Conservation (phyloP, 139 green algal species). For the Picocystis salinarum region DNA sequence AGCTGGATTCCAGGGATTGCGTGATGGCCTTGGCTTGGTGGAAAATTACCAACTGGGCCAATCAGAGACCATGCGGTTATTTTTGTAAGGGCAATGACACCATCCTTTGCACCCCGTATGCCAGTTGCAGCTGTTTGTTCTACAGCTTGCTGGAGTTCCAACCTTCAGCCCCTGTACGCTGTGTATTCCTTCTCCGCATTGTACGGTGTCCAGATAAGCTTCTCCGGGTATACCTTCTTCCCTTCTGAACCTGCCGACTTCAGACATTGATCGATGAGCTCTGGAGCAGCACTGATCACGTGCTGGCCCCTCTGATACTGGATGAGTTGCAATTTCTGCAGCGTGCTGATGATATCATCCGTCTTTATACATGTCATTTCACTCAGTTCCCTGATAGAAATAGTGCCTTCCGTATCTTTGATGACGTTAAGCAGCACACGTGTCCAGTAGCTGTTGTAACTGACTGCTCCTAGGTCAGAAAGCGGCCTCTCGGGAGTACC, state of each 20-base stretch:
- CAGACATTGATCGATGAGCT: constrained; percentile 38
- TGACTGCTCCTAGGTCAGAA: constrained; percentile 81
- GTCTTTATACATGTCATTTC: constrained; percentile 83
- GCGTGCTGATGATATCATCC: constrained; percentile 90
- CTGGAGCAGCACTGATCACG: constrained; percentile 26
- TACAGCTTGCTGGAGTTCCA: too few species aligned
- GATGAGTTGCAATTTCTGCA: constrained; percentile 68
- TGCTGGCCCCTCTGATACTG: constrained; percentile 70
- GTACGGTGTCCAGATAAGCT: constrained; percentile 65
- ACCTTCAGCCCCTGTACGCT: not conserved
- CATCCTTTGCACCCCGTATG: too few species aligned
- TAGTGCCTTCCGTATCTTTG: constrained; percentile 32
- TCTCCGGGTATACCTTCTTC: constrained; percentile 45
- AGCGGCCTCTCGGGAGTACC: constrained; percentile 92
- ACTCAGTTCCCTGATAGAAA: constrained; percentile 84
- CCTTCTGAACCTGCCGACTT: constrained; percentile 42
- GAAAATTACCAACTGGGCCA: too few species aligned
- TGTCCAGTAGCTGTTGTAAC: constrained; percentile 92
- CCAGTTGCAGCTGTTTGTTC: too few species aligned
- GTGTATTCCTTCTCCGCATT: constrained; percentile 3
- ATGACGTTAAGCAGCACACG: constrained; percentile 73
- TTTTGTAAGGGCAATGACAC: too few species aligned
- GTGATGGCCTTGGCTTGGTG: too few species aligned
- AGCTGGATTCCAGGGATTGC: too few species aligned
- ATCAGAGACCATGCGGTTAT: too few species aligned